Base-by-base conservation (phyloP, 2,329 filamentous ascomycete species). In the Aspergillus brunneoviolaceus region DNA sequence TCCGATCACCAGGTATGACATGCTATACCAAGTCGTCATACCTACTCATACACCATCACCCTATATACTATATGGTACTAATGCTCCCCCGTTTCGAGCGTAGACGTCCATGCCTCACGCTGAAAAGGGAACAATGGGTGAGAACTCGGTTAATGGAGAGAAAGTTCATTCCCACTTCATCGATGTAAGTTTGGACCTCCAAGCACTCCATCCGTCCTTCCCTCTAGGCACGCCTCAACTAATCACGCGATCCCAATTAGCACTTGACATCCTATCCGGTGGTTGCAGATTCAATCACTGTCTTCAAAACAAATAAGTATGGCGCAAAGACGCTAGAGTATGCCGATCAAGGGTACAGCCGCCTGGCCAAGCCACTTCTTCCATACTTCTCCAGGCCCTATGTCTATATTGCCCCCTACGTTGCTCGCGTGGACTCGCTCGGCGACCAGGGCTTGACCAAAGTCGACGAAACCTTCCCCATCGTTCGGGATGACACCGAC, bases 211-310 rank as follows among this genome's bases (percentile, higher is more conserved):
- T 29, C 27, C 7, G 1, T 29, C 27, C 27, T 3, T 29, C 7
- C 27, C 27, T 29, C 7, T 9, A 7, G 1, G 27, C 27, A 29
- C 9, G 27, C 7, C 7, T 29, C 9, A 29, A 29, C 27, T 29
- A 9, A 29, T 29, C 7, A 29, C 27, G 27, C 9, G 27, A 76
- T 75, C 62, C 25, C 39, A 45, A 51, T 31, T 69, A 96, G 91
- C 93, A 97, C 74, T 84, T 97, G 64, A 83, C 87, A 69, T 89
- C 88, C 66, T 96, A 96, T 79, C 94, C 94, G 47, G 78, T 96
- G 66, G 85, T 97, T 73, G 86, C 86, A 72, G 92, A 96, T 76
- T 81, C 87, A 71, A 86, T 96, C 77, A 81, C 85, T 62, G 87
- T 86, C 72, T 89, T 96, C 84, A 91, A 92, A 79, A 81, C 85